Evolutionary conservation across 257 asterid species (phyloP).

Genomic region (Solanum chilense): DNA sequence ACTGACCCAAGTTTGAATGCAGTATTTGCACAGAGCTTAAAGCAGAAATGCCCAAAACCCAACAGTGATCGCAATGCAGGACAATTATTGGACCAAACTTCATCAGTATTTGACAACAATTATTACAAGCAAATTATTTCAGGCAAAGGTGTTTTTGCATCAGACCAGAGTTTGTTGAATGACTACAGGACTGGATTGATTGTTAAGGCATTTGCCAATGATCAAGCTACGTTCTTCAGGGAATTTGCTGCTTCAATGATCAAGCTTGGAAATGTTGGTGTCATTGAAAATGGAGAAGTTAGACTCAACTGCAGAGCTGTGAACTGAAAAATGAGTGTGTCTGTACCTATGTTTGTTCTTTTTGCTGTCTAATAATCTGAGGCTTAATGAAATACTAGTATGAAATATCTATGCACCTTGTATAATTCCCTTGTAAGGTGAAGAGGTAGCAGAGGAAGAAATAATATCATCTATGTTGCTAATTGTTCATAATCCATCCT

Average conservation of each 20-base stretch:
- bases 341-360: neutral
- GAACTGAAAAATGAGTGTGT: constrained; percentile 11
- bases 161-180: constrained; percentile 47
- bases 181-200: constrained; percentile 47
- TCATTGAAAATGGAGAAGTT: constrained; percentile 41
- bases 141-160: constrained; percentile 47
- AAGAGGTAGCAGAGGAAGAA: neutral
- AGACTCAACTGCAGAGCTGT: constrained; percentile 50
- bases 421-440: neutral
- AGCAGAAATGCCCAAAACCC: constrained; percentile 34
- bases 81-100: constrained; percentile 47
- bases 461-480: neutral
- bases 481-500: neutral
- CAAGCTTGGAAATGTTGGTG: constrained; percentile 58
- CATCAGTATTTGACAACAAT: constrained; percentile 48
- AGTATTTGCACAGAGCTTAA: constrained; percentile 27
- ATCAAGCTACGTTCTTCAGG: constrained; percentile 31
- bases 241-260: constrained; percentile 56
- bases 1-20: constrained; percentile 48
- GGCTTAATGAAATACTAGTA: neutral
- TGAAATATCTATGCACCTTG: neutral
- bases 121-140: constrained; percentile 32
- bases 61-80: constrained; percentile 43
- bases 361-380: neutral
- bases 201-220: constrained; percentile 47